phyloP scores from a whole-genome alignment of 148 eudicot species.

The Agrostemma githago region DNA sequence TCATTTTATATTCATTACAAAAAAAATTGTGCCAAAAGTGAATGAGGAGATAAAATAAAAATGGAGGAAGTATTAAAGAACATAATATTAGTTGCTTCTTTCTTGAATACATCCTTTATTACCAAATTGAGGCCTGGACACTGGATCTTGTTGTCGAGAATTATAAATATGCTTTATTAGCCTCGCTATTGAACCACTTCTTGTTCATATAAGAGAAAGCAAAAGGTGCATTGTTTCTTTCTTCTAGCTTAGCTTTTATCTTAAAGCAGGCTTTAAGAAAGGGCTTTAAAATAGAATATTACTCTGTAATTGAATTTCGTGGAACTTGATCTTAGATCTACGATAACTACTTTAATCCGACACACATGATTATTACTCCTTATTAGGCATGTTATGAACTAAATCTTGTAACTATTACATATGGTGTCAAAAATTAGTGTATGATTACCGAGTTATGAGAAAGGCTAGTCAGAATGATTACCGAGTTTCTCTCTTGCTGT shows the following conservation, averaged over 20 bases:
- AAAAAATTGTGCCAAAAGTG: too few species aligned
- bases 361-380: background rate
- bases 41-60: too few species aligned
- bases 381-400: too few species aligned
- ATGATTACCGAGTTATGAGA: background rate
- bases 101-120: background rate
- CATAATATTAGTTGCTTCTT: background rate
- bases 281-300: background rate
- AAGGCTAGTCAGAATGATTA: background rate
- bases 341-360: background rate
- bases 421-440: background rate
- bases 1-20: too few species aligned
- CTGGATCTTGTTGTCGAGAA: background rate
- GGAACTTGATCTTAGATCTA: background rate
- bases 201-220: background rate
- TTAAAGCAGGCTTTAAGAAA: background rate
- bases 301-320: background rate
- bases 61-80: too few species aligned
- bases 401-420: too few species aligned
- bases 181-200: background rate
- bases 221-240: background rate
- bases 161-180: background rate
- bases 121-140: slow-evolving; percentile 1
- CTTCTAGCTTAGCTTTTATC: background rate
- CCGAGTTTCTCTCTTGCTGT: background rate